phyloP scores from a whole-genome alignment of 2,329 filamentous ascomycete species.

The Aspergillus floridensis region DNA sequence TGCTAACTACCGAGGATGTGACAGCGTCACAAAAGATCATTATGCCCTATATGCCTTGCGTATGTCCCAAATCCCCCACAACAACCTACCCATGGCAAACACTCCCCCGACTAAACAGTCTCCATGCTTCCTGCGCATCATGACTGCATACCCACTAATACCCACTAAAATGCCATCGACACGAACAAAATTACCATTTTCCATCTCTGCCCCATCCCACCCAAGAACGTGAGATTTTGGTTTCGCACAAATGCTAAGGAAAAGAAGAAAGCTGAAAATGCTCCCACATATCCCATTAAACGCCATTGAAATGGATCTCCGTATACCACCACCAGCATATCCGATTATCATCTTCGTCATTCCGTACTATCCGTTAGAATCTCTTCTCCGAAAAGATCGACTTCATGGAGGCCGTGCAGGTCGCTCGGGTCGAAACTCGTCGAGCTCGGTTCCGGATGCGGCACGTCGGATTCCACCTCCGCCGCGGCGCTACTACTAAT shows the following conservation, averaged over 20 bases:
- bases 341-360: not conserved
- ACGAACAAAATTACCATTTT: not conserved
- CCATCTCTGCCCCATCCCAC: not conserved
- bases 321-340: not conserved
- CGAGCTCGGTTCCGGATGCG: not conserved
- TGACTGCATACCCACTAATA: not conserved
- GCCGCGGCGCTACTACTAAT: not conserved
- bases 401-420: not conserved
- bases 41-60: not conserved
- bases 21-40: not conserved
- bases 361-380: slow-evolving; percentile 5
- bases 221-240: not conserved
- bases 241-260: not conserved
- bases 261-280: not conserved
- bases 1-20: not conserved
- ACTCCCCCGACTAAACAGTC: not conserved
- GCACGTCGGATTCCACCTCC: slow-evolving; percentile 13
- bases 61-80: not conserved
- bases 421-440: not conserved
- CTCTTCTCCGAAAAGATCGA: slow-evolving; percentile 1
- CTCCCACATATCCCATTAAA: not conserved
- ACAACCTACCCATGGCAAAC: not conserved
- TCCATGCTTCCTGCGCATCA: not conserved
- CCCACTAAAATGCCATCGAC: not conserved
- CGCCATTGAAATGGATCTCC: not conserved